Evolutionary conservation across 176 grass and related monocot species (phyloP), one percentile per base, ranked within the genome.

Genomic region (Zizania latifolia): DNA sequence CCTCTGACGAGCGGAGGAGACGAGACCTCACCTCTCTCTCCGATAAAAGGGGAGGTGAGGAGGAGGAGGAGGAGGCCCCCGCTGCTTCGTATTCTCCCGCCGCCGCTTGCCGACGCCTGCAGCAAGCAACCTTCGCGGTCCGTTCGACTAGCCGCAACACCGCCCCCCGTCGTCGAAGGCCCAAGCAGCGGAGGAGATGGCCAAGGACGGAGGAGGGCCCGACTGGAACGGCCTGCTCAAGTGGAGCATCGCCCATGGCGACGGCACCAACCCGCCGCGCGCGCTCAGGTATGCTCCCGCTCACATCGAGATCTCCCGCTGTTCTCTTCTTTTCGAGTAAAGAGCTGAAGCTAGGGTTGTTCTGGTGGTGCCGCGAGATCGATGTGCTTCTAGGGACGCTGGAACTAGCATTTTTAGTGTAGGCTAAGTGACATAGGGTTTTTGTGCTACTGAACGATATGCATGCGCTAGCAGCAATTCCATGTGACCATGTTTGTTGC

Each of bases 151-250:
- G 8, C 56, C 26, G 6, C 33, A 32, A 33, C n/a, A n/a, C n/a
- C n/a, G n/a, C n/a, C n/a, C n/a, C n/a, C n/a, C n/a, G n/a, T n/a
- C n/a, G n/a, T n/a, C n/a, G n/a, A n/a, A n/a, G n/a, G n/a, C n/a
- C n/a, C n/a, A n/a, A 13, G 37, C 19, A 8, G n/a, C 23, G 16
- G 75, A 41, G 57, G 33, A 1, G 15, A 94, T 94, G 92, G 72
- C 92, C 59, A 86, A 89, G 67, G 83, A 88, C 11, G 91, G 90
- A 17, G 90, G 86, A 5, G 91, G 89, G 2, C 64, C 88, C 44
- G 85, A 94, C 71, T 99, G 95, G 95, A 90, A 99, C 63, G 95
- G 95, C 21, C 69, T 99, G 82, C 87, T 99, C 80, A 99, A 99
- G 72, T 99, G 95, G 95, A 94, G 95, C 79, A 84, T 99, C 35